Percentiles rank a stretch among this genome's conserved stretches.
These are phyloP conservation scores for Rhypophila decipiens DNA, from an alignment of 495 filamentous ascomycete genomes.

Conservation along the genomic window DNA sequence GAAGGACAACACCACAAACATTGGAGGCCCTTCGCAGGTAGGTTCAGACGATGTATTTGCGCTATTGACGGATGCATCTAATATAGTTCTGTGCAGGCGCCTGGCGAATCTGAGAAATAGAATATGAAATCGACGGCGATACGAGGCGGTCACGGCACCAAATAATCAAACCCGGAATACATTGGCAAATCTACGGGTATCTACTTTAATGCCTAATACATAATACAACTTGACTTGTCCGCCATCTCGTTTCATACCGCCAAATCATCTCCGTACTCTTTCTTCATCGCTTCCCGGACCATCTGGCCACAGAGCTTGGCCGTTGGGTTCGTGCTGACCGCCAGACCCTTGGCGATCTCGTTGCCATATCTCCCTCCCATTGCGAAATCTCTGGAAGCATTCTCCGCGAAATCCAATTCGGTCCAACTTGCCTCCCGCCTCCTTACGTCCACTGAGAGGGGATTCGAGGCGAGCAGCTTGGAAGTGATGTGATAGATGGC, in stretches of 20 bases:
- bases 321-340: conserved; percentile 77
- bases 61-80: no score
- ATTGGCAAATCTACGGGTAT: conserved; percentile 5
- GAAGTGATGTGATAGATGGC: conserved; percentile 61
- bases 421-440: conserved; percentile 37
- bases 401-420: conserved; percentile 58
- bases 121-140: no score
- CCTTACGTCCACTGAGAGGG: conserved; percentile 19
- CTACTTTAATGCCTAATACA: not conserved
- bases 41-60: no score
- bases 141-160: no score
- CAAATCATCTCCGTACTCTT: conserved; percentile 52
- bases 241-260: conserved; percentile 15
- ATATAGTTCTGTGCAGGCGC: not conserved
- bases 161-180: not conserved
- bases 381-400: conserved; percentile 68
- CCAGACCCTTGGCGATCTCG: conserved; percentile 66
- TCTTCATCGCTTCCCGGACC: conserved; percentile 77
- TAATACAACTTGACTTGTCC: not conserved
- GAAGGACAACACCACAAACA: conserved; percentile 46
- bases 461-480: conserved; percentile 32
- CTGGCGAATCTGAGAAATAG: not conserved
- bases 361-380: conserved; percentile 72
- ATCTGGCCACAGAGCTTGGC: conserved; percentile 85
- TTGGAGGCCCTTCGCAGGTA: conserved; percentile 45